These are phyloP conservation scores for Rubroboletus pulcherrimus DNA, from an alignment of 768 basidiomycete genomes.

Conservation along the genomic window DNA sequence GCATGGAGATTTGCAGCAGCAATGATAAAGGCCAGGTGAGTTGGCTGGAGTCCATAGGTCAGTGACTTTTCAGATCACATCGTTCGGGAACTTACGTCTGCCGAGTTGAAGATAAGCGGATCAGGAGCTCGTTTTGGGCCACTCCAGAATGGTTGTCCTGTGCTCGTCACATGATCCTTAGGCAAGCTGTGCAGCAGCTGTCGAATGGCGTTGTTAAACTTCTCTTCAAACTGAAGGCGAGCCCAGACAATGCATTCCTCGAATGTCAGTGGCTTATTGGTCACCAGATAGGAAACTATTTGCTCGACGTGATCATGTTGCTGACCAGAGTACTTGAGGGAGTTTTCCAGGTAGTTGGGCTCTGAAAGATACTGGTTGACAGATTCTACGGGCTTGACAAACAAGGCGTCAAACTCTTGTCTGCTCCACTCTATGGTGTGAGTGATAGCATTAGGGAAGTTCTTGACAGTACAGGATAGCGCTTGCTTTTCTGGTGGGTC, in stretches of 20 bases:
- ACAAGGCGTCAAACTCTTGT: conserved; percentile 86
- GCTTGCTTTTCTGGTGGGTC: conserved; percentile 98
- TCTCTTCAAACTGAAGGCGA: conserved; percentile 88
- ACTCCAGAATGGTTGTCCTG: conserved; percentile 98
- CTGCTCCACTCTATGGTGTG: conserved; percentile 99
- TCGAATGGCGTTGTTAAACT: conserved; percentile 89
- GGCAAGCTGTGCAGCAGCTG: conserved; percentile 93
- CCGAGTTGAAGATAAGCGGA: conserved; percentile 79
- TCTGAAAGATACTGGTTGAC: conserved; percentile 97
- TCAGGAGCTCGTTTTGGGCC: conserved; percentile 98
- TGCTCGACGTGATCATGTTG: conserved; percentile 87
- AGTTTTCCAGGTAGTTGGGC: conserved; percentile 89
- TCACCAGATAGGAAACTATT: conserved; percentile 85
- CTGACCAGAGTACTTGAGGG: conserved; percentile 87
- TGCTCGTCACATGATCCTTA: conserved; percentile 87
- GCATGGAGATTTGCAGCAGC: conserved; percentile 96
- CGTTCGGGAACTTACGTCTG: conserved; percentile 58
- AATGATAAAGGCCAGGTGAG: conserved; percentile 85
- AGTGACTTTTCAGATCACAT: conserved; percentile 4
- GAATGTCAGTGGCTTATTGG: conserved; percentile 89
- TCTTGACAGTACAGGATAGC: conserved; percentile 96
- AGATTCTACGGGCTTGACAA: conserved; percentile 90
- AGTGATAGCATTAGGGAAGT: conserved; percentile 96
- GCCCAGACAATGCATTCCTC: conserved; percentile 99
- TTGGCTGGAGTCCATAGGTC: conserved; percentile 47